Evolutionary conservation across 495 filamentous ascomycete genomes (phyloP), one percentile per base, ranked within the genome.

Genomic region (Hypoxylon perforatum): DNA sequence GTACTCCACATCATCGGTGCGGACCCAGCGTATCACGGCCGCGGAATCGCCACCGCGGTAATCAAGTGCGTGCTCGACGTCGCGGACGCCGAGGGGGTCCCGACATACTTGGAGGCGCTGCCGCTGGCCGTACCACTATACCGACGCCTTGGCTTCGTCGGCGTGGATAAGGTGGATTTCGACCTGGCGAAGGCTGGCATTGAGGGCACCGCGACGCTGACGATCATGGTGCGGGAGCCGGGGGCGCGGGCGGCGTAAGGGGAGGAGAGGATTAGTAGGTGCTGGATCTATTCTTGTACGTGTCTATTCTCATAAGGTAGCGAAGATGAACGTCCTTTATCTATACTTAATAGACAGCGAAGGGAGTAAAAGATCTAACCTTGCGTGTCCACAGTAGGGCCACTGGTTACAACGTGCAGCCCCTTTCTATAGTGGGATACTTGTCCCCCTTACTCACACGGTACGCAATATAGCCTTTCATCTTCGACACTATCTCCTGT

Each of bases 31-130:
- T 78, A 75, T 57, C 78, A 79, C 38, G 77, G 81, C 17, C 76
- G 67, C 2, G 81, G 82, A 17, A 73, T 79, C 35, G 82, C 70
- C 33, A 67, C 74, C 12, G 36, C 71, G 23, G 67, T 84, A 4
- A 72, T 76, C 6, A n/a, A 70, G 8, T 63, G 54, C 35, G 76
- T 82, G 4, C 73, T 81, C 22, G 71, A 61, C 3, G 41, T 74
- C 42, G 80, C 80, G 0, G 71, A 74, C 11, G 62, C 52, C 22
- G 78, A 81, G 6, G 57, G 63, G 6, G 33, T 82, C 39, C 65
- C 76, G 0, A 69, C 81, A 9, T 81, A 83, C 52, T 69, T 84
- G 4, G 81, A 84, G 42, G 79, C 76, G 15, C 76, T 81, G 25
- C 66, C 73, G n/a, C 33, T 74, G 1, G 81, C 81, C 0, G 73